A percentile compares a stretch with the other conserved stretches of the same genome.
phyloP scores from a whole-genome alignment of 1,284 basidiomycete species.

The Ganoderma sp. region DNA sequence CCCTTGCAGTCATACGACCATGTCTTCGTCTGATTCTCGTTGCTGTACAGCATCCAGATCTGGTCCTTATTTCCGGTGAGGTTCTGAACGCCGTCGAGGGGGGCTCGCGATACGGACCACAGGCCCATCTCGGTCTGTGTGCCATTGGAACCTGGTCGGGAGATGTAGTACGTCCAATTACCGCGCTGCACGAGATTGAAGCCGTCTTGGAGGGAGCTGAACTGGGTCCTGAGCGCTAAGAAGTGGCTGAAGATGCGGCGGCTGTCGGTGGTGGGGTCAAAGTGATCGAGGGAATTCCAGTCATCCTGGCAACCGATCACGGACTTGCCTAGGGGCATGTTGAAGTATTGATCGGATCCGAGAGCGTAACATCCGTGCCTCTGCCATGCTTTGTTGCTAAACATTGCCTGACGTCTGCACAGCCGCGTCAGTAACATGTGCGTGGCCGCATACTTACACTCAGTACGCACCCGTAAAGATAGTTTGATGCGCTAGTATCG shows the following conservation, averaged over 20 bases:
- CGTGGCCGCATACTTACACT: background rate
- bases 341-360: slow-evolving; percentile 89
- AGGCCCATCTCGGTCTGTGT: slow-evolving; percentile 85
- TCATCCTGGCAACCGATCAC: slow-evolving; percentile 84
- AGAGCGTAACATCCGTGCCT: slow-evolving; percentile 89
- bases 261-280: slow-evolving; percentile 83
- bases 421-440: background rate
- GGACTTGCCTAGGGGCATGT: slow-evolving; percentile 82
- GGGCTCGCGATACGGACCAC: slow-evolving; percentile 79
- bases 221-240: slow-evolving; percentile 69
- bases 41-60: slow-evolving; percentile 84
- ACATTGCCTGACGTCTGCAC: slow-evolving; percentile 88
- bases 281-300: slow-evolving; percentile 91
- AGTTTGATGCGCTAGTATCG: slow-evolving; percentile 85
- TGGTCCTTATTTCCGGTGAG: slow-evolving; percentile 66
- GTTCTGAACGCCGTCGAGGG: slow-evolving; percentile 59
- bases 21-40: slow-evolving; percentile 76
- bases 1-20: slow-evolving; percentile 67
- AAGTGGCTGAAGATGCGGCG: slow-evolving; percentile 79
- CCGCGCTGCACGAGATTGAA: slow-evolving; percentile 79
- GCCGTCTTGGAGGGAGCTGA: slow-evolving; percentile 82
- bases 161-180: slow-evolving; percentile 81
- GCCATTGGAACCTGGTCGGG: slow-evolving; percentile 82
- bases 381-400: slow-evolving; percentile 84
- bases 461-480: slow-evolving; percentile 76